phyloP scores from a whole-genome alignment of 139 green algal genomes.

The Mesotaenium endlicherianum region DNA sequence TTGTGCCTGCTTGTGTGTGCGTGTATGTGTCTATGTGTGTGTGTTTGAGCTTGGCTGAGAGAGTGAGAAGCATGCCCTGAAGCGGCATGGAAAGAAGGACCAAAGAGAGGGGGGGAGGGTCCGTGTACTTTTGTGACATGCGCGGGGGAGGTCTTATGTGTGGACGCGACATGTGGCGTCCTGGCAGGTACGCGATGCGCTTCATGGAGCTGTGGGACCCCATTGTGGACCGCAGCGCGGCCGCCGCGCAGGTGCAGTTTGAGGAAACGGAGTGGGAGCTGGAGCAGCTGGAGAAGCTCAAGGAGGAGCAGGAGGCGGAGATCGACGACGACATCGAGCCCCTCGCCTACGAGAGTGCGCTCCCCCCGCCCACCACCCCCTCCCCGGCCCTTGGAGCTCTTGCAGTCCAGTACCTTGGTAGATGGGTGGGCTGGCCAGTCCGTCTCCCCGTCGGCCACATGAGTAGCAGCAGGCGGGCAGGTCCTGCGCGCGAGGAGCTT shows the following conservation, averaged over 20 bases:
- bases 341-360: constrained; percentile 29
- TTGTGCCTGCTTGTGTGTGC: too few species aligned
- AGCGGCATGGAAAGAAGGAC: background rate
- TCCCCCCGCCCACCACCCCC: too few species aligned
- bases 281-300: constrained; percentile 52
- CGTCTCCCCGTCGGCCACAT: too few species aligned
- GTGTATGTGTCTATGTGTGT: too few species aligned
- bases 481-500: too few species aligned
- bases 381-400: too few species aligned
- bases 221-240: constrained; percentile 37
- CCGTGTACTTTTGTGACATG: too few species aligned
- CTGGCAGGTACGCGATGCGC: constrained; percentile 46
- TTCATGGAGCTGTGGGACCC: constrained; percentile 39
- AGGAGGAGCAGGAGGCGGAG: constrained; percentile 44
- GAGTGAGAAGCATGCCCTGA: background rate
- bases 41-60: too few species aligned
- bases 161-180: background rate
- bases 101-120: background rate
- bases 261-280: constrained; percentile 53
- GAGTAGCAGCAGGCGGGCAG: too few species aligned
- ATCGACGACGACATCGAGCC: constrained; percentile 45
- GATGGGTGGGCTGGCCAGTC: too few species aligned
- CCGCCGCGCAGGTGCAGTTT: background rate
- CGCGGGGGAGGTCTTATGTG: background rate
- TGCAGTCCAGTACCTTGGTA: too few species aligned